phyloP scores from a whole-genome alignment of 306 rosid species.

The Fagus sylvatica region DNA sequence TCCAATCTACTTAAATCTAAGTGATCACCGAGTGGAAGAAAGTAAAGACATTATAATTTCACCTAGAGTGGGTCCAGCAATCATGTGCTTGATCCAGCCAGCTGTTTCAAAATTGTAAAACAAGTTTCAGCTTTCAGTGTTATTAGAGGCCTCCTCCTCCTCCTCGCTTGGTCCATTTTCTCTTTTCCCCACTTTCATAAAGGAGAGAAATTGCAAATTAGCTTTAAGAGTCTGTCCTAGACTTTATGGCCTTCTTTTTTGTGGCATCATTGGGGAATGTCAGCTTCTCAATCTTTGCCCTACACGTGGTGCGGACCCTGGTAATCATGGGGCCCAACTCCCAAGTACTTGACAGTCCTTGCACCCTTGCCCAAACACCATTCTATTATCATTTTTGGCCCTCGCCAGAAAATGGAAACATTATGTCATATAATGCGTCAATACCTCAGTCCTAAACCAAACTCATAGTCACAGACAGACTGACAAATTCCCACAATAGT shows the following conservation, averaged over 20 bases:
- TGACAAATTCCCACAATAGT: no score
- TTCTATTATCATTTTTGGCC: no score
- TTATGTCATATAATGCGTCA: no score
- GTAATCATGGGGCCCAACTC: slow-evolving; percentile 18
- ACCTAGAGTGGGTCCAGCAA: slow-evolving; percentile 33
- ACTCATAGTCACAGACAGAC: no score
- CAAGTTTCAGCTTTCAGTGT: slow-evolving; percentile 37
- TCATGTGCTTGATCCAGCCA: slow-evolving; percentile 41
- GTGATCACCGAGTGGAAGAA: not conserved
- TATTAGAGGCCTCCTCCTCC: not conserved
- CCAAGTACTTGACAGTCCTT: not conserved
- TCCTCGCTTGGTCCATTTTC: slow-evolving; percentile 28
- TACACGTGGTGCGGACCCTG: slow-evolving; percentile 31
- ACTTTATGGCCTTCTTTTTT: slow-evolving; percentile 39
- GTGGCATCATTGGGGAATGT: slow-evolving; percentile 28
- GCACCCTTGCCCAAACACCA: not conserved
- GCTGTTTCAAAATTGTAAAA: slow-evolving; percentile 22
- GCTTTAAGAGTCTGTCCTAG: slow-evolving; percentile 37
- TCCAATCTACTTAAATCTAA: not conserved
- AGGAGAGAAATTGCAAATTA: slow-evolving; percentile 38
- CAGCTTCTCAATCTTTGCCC: slow-evolving; percentile 38
- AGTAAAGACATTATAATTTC: slow-evolving; percentile 13
- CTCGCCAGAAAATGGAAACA: no score
- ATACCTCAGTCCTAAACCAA: no score
- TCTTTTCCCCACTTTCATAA: slow-evolving; percentile 34